A percentile compares a stretch with the other conserved stretches of the same genome.
Conservation (phyloP, 2,329 filamentous ascomycete species). For the Alternaria incomplexa region DNA sequence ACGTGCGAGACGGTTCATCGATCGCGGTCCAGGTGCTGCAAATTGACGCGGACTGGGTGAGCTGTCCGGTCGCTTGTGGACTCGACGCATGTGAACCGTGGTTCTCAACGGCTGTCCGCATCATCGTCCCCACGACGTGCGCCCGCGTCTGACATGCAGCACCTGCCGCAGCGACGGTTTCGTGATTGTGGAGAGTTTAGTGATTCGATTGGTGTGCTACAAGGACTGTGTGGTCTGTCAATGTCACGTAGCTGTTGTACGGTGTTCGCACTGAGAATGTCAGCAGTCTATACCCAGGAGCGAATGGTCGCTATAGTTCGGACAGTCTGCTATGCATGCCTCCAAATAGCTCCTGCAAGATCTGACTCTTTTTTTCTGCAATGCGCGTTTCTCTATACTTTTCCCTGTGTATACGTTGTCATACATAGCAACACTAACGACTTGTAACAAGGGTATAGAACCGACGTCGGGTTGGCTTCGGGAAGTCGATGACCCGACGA, state of each 20-base stretch:
- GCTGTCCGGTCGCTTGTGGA: background rate
- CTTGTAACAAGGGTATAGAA: background rate
- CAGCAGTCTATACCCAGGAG: background rate
- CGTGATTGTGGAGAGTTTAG: constrained; percentile 4
- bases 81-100: constrained; percentile 10
- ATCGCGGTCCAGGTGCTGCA: background rate
- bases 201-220: background rate
- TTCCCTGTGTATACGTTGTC: background rate
- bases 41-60: background rate
- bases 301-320: background rate
- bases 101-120: constrained; percentile 14
- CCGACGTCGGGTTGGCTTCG: background rate
- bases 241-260: background rate
- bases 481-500: background rate
- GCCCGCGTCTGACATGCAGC: constrained; percentile 17
- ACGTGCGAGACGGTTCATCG: constrained; percentile 12
- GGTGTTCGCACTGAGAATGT: background rate
- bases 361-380: background rate
- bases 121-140: constrained; percentile 6
- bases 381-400: background rate
- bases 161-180: constrained; percentile 20
- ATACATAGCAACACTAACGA: background rate
- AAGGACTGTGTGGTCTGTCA: background rate
- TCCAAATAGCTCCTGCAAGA: background rate
- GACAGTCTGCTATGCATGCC: background rate